Evolutionary conservation across 352 stramenopile genomes (phyloP).

Genomic region (Phytophthora sp.): DNA sequence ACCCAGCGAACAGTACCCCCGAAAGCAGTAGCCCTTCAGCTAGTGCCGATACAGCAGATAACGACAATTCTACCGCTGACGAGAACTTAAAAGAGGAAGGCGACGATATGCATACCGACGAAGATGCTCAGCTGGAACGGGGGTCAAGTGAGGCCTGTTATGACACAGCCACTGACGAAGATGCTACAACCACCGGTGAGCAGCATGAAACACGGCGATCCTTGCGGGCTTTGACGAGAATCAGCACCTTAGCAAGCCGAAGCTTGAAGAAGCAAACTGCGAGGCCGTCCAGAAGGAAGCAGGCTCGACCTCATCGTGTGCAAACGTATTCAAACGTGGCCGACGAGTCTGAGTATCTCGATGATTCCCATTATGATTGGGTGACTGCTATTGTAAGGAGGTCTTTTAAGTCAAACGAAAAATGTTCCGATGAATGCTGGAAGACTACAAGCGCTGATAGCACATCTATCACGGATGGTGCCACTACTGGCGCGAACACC

Average conservation of each 20-base stretch:
- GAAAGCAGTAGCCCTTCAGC: constrained; percentile 19
- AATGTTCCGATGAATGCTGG: constrained; percentile 54
- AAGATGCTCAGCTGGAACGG: constrained; percentile 16
- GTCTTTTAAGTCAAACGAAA: constrained; percentile 33
- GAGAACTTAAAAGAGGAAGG: constrained; percentile 12
- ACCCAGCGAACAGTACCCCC: constrained; percentile 7
- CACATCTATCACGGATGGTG: neutral
- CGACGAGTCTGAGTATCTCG: constrained; percentile 72
- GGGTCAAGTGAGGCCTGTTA: constrained; percentile 9
- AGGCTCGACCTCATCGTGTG: constrained; percentile 26
- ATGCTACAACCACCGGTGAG: constrained; percentile 12
- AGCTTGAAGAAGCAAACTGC: constrained; percentile 51
- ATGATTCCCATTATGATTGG: constrained; percentile 57
- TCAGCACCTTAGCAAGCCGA: constrained; percentile 57
- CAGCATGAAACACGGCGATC: constrained; percentile 59
- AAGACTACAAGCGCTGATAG: constrained; percentile 20
- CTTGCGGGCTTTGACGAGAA: constrained; percentile 56
- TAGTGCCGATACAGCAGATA: constrained; percentile 13
- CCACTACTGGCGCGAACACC: constrained; percentile 3
- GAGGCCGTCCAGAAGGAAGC: constrained; percentile 22
- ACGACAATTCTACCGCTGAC: constrained; percentile 9
- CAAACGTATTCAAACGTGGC: constrained; percentile 32
- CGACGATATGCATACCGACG: constrained; percentile 16
- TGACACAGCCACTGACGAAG: constrained; percentile 26
- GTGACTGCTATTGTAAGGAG: constrained; percentile 51